These are phyloP conservation scores for Umbelopsis isabellina DNA, from an alignment of 192 early-diverging fungal genomes.

Conservation along the genomic window DNA sequence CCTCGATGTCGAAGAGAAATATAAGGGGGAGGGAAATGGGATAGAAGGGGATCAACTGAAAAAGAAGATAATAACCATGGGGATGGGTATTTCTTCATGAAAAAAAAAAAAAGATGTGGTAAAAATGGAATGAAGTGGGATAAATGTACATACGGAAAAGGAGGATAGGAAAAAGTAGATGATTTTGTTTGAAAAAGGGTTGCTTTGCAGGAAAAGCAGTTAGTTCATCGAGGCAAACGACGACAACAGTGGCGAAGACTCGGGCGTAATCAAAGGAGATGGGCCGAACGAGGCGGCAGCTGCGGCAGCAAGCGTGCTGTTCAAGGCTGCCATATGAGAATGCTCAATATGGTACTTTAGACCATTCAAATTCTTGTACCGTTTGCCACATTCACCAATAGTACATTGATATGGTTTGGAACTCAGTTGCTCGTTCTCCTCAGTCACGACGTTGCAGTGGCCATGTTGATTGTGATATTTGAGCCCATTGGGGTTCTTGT, in stretches of 20 bases:
- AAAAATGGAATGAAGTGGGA: background rate
- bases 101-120: background rate
- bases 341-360: conserved; percentile 96
- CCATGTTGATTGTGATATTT: conserved; percentile 99
- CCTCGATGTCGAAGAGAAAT: background rate
- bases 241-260: background rate
- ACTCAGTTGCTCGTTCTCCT: conserved; percentile 59
- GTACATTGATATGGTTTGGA: conserved; percentile 79
- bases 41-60: conserved; percentile 4
- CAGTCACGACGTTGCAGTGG: conserved; percentile 67
- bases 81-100: too few relatives aligned
- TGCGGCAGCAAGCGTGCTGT: conserved; percentile 33
- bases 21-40: background rate
- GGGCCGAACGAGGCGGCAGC: conserved; percentile 32
- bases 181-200: too few relatives aligned
- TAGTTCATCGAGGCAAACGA: conserved; percentile 15
- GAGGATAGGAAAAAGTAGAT: too few relatives aligned
- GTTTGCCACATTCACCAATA: conserved; percentile 83
- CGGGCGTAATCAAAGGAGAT: conserved; percentile 23
- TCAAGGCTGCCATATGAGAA: conserved; percentile 65
- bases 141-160: too few relatives aligned
- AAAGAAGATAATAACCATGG: background rate
- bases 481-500: conserved; percentile 98
- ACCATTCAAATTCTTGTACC: conserved; percentile 97
- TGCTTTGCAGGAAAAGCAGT: too few relatives aligned